Evolutionary conservation across 2,329 filamentous ascomycete genomes (phyloP).

Genomic region (Parastagonospora nodorum): DNA sequence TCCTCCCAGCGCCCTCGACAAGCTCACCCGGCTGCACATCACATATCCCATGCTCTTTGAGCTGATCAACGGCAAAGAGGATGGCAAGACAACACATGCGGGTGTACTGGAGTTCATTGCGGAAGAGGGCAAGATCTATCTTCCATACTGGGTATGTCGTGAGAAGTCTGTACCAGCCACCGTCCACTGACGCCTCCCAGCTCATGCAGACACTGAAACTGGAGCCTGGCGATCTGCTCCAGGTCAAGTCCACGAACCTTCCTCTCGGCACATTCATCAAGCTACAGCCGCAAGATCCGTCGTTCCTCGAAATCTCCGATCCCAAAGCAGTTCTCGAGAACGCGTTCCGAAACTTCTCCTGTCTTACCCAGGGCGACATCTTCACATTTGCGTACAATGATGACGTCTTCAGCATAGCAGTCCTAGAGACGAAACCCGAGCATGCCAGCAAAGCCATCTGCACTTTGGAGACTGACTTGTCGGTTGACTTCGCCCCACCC

Average conservation of each 20-base stretch:
- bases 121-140: slow-evolving; percentile 93
- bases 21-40: slow-evolving; percentile 92
- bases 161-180: not conserved
- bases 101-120: slow-evolving; percentile 97
- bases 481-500: slow-evolving; percentile 93
- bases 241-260: slow-evolving; percentile 93
- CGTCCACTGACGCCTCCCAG: slow-evolving; percentile 52
- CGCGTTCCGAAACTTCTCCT: slow-evolving; percentile 93
- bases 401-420: slow-evolving; percentile 87
- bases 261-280: slow-evolving; percentile 93
- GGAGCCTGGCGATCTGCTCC: slow-evolving; percentile 90
- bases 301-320: slow-evolving; percentile 95
- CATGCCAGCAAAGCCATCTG: slow-evolving; percentile 83
- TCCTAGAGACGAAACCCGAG: slow-evolving; percentile 89
- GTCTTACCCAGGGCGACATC: slow-evolving; percentile 88
- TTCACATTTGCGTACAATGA: slow-evolving; percentile 99
- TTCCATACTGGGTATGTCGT: slow-evolving; percentile 82
- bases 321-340: slow-evolving; percentile 97
- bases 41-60: slow-evolving; percentile 98
- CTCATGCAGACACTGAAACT: slow-evolving; percentile 92
- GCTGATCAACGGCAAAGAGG: slow-evolving; percentile 90
- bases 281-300: slow-evolving; percentile 88
- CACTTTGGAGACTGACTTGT: slow-evolving; percentile 94
- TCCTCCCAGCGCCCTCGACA: slow-evolving; percentile 94
- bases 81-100: slow-evolving; percentile 82